Conservation (phyloP, 768 basidiomycete species). For the Neoboletus magnificus region DNA sequence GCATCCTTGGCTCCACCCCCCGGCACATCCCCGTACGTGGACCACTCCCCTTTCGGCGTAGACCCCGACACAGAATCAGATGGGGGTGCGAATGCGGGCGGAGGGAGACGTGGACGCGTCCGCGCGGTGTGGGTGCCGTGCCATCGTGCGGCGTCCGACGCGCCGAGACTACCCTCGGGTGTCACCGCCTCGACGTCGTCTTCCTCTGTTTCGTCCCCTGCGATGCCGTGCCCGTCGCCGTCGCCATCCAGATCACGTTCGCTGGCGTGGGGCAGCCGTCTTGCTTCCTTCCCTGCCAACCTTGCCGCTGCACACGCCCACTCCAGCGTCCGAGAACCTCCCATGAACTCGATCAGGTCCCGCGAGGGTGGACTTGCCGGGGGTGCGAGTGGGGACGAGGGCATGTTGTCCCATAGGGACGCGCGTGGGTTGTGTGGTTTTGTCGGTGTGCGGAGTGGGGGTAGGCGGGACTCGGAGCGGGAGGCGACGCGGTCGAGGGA, state of each 20-base stretch:
- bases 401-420: constrained; percentile 34
- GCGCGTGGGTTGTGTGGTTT: constrained; percentile 29
- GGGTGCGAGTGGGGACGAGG: constrained; percentile 43
- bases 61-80: not conserved
- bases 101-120: constrained; percentile 3
- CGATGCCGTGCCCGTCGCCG: not conserved
- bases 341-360: constrained; percentile 31
- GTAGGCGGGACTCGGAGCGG: constrained; percentile 31
- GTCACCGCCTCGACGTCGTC: constrained; percentile 66
- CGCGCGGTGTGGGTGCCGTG: not conserved
- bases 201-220: constrained; percentile 54
- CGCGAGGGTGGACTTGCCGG: constrained; percentile 32
- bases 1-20: constrained; percentile 9
- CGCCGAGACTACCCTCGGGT: constrained; percentile 50
- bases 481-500: constrained; percentile 32
- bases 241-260: constrained; percentile 12
- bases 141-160: constrained; percentile 42
- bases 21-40: not conserved
- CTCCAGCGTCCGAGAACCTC: constrained; percentile 27
- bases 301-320: constrained; percentile 44
- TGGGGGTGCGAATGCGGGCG: not conserved
- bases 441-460: constrained; percentile 28
- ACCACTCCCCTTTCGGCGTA: not conserved
- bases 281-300: constrained; percentile 43
- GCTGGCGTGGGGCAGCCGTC: constrained; percentile 5